Conservation (phyloP, 257 asterid genomes). For the Coffea eugenioides region DNA sequence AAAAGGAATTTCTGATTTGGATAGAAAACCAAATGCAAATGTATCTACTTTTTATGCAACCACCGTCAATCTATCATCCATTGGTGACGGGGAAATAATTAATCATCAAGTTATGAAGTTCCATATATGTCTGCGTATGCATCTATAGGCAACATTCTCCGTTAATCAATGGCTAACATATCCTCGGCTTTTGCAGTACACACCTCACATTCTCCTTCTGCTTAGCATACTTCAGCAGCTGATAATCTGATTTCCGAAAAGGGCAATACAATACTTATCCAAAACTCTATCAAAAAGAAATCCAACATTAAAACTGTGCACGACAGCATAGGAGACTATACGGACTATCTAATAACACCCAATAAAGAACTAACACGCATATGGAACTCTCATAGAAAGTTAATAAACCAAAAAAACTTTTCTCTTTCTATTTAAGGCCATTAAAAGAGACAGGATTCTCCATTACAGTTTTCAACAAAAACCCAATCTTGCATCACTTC, state of each 20-base stretch:
- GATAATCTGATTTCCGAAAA: background rate
- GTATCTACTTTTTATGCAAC: background rate
- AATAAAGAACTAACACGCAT: background rate
- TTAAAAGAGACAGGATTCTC: background rate
- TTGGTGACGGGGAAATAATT: background rate
- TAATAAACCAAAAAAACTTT: background rate
- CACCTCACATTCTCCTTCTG: background rate
- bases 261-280: background rate
- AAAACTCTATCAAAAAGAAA: background rate
- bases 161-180: background rate
- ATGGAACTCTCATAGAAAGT: background rate
- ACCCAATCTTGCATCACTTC: background rate
- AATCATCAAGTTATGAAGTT: background rate
- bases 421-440: background rate
- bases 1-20: too few species aligned
- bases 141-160: background rate
- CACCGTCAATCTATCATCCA: background rate
- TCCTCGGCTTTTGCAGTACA: background rate
- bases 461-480: background rate
- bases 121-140: background rate
- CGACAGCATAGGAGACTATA: background rate
- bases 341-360: background rate
- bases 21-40: background rate
- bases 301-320: background rate
- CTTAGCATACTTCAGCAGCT: background rate